phyloP scores from a whole-genome alignment of 1,284 basidiomycete species.

The Albatrellus sp. region DNA sequence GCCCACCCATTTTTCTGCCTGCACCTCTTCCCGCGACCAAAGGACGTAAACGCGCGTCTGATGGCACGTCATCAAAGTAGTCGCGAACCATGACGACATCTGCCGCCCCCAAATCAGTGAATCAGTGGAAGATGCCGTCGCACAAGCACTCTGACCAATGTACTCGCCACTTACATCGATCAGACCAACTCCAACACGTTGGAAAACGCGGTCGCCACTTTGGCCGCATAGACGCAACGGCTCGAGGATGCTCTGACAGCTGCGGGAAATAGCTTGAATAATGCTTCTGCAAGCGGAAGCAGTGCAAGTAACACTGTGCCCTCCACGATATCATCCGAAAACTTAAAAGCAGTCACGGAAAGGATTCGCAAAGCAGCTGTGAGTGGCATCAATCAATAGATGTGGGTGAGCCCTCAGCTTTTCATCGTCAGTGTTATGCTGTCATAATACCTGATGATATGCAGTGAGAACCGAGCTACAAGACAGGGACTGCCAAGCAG shows the following conservation, averaged over 20 bases:
- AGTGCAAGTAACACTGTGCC: slow-evolving; percentile 4
- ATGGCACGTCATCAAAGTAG: no score
- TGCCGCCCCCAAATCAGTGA: no score
- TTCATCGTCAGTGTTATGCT: background rate
- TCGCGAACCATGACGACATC: no score
- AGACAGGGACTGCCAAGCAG: slow-evolving; percentile 35
- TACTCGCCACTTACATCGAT: slow-evolving; percentile 13
- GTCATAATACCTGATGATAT: slow-evolving; percentile 1
- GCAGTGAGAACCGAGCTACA: slow-evolving; percentile 43
- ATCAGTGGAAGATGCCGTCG: no score
- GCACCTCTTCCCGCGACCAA: no score
- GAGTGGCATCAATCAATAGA: slow-evolving; percentile 43
- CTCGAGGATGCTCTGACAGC: slow-evolving; percentile 22
- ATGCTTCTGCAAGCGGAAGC: slow-evolving; percentile 7
- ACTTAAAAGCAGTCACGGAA: slow-evolving; percentile 31
- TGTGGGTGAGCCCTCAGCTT: slow-evolving; percentile 25
- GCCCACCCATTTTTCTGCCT: no score
- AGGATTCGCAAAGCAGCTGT: slow-evolving; percentile 32
- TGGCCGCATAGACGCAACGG: slow-evolving; percentile 32
- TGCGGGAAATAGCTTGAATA: background rate
- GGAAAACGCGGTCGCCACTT: slow-evolving; percentile 20
- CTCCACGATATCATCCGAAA: slow-evolving; percentile 23
- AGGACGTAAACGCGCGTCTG: no score
- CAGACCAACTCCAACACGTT: slow-evolving; percentile 22
- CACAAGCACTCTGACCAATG: no score